phyloP scores from a whole-genome alignment of 202 grass and related monocot genomes.

The Musa balbisiana region DNA sequence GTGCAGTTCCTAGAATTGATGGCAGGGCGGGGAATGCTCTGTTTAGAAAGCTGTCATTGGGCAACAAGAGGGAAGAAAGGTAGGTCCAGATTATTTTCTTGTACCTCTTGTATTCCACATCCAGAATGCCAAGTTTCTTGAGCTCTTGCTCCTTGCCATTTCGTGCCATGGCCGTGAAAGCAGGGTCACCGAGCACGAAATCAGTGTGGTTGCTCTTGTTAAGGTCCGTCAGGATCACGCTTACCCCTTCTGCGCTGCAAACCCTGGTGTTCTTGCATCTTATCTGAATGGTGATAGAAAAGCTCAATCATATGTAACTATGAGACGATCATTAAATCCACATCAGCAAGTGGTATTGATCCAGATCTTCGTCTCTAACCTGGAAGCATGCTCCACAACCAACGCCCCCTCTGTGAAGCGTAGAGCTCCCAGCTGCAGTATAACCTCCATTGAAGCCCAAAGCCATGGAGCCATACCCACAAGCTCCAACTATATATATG shows the following conservation, averaged over 20 bases:
- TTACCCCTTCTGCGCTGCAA: not conserved
- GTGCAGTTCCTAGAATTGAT: not conserved
- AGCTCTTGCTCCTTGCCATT: constrained; percentile 12
- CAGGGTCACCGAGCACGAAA: constrained; percentile 41
- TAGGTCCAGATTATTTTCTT: not conserved
- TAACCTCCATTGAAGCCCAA: not conserved
- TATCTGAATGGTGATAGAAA: not conserved
- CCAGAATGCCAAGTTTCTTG: constrained; percentile 8
- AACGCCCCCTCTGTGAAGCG: not conserved
- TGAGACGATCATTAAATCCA: not conserved
- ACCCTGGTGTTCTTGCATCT: constrained; percentile 8
- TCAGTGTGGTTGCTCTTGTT: constrained; percentile 10
- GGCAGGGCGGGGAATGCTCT: not conserved
- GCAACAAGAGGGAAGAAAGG: not conserved
- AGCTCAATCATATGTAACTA: no score
- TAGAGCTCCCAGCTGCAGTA: constrained; percentile 5
- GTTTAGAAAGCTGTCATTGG: not conserved
- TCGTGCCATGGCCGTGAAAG: constrained; percentile 41
- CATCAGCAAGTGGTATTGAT: not conserved
- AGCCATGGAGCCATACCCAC: constrained; percentile 10
- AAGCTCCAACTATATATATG: not conserved
- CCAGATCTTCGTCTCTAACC: not conserved
- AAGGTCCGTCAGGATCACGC: not conserved
- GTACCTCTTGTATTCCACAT: constrained; percentile 68
- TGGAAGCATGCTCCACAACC: constrained; percentile 17